phyloP scores from a whole-genome alignment of 495 filamentous ascomycete species.

The Elasticomyces elasticus region DNA sequence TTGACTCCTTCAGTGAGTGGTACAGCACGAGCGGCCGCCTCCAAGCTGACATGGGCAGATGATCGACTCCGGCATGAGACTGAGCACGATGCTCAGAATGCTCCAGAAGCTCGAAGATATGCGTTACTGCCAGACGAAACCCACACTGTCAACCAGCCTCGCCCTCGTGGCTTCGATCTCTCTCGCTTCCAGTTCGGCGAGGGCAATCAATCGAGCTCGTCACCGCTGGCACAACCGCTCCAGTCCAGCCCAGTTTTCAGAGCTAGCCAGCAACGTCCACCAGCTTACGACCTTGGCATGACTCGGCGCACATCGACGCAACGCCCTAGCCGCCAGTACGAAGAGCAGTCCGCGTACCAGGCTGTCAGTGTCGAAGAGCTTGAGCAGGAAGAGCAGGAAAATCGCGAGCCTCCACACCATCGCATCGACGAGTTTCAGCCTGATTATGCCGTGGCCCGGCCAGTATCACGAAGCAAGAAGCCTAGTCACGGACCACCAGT shows the following conservation, averaged over 20 bases:
- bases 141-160: background rate
- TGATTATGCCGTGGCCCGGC: background rate
- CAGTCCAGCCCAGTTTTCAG: slow-evolving; percentile 31
- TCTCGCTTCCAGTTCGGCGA: slow-evolving; percentile 9
- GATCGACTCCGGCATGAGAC: slow-evolving; percentile 20
- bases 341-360: background rate
- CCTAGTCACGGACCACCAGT: slow-evolving; percentile 26
- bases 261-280: slow-evolving; percentile 25
- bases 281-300: background rate
- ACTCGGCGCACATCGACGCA: background rate
- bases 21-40: no score
- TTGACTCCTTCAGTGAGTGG: slow-evolving; percentile 45
- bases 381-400: slow-evolving; percentile 4
- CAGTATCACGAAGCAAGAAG: background rate
- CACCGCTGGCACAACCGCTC: slow-evolving; percentile 6
- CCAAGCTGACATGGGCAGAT: slow-evolving; percentile 18
- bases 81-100: slow-evolving; percentile 18
- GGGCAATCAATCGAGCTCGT: slow-evolving; percentile 4
- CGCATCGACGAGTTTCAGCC: background rate
- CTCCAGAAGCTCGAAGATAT: slow-evolving; percentile 2
- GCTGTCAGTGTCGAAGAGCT: slow-evolving; percentile 7
- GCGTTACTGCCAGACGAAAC: slow-evolving; percentile 15
- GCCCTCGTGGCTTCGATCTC: background rate
- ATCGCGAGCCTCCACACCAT: background rate
- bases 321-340: background rate